Evolutionary conservation across 2,329 filamentous ascomycete species (phyloP), one percentile per base, ranked within the genome.

Genomic region (Corinectria fuckeliana): DNA sequence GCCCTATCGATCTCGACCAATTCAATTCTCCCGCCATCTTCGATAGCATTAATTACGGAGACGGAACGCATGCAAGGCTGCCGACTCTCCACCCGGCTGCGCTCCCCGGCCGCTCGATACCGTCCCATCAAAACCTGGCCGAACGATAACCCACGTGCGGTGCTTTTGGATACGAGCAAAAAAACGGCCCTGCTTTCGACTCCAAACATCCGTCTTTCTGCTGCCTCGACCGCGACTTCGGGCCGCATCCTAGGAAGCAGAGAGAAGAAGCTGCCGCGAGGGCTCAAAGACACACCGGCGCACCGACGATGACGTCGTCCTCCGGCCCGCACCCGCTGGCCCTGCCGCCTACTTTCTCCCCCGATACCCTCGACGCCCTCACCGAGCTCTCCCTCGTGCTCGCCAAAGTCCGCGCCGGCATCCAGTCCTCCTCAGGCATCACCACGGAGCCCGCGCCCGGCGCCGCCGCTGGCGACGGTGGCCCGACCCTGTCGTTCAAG

Each of bases 281-380:
- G 49, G 60, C 47, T 48, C 58, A 61, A n/a, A 58, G 54, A 26
- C 50, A 54, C 48, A 48, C 58, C 56, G 55, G 45, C 47, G 25
- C 56, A 55, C 56, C 50, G 56, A 63, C 52, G 47, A 71, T 71
- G 68, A 45, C 68, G 53, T 61, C 72, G 71, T 77, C 78, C 44
- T 59, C 66, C 26, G 53, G 60, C 36, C 69, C 77, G 47, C 80
- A 77, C 71, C 79, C 77, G 20, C 80, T 83, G 71, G 78, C 80
- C 63, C 78, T 85, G 58, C 83, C 89, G 28, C 78, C 85, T 3
- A 87, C 89, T 56, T 90, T 95, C 62, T 85, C 91, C 49, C 91
- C 93, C 25, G 89, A 93, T 75, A 87, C 88, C 49, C 92, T 97
- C 78, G 93, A 97, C 80, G 87, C 92, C 67, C 85, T 96, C 53